These are phyloP conservation scores for Globisporangium sylvaticum DNA, from an alignment of 352 stramenopile species.

Conservation along the genomic window DNA sequence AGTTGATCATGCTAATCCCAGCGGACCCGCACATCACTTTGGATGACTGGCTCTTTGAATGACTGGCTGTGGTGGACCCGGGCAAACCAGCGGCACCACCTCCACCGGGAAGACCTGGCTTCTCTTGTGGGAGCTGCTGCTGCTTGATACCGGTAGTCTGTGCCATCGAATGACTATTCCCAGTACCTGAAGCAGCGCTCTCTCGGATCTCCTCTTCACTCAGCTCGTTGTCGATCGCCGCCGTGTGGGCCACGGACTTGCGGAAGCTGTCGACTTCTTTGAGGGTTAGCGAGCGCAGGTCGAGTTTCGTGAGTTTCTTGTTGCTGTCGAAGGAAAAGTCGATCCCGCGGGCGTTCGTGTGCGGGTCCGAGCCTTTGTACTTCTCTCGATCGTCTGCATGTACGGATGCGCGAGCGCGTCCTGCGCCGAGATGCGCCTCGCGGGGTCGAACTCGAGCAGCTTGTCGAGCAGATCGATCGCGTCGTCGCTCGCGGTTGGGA, in stretches of 20 bases:
- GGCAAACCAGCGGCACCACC: neutral
- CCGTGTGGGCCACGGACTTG: conserved; percentile 21
- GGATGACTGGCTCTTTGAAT: neutral
- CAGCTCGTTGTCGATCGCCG: conserved; percentile 3
- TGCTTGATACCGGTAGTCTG: neutral
- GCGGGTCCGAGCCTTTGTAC: conserved; percentile 42
- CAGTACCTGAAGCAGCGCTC: neutral
- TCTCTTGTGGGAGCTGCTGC: conserved; percentile 7
- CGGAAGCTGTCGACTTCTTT: conserved; percentile 64
- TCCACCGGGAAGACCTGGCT: neutral
- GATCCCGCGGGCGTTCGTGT: conserved; percentile 25
- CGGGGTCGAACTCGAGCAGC: conserved; percentile 65
- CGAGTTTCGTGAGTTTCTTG: conserved; percentile 66
- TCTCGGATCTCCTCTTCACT: conserved; percentile 12
- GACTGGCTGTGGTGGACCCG: neutral
- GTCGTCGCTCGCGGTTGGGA: conserved; percentile 44
- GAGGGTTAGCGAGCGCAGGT: conserved; percentile 64
- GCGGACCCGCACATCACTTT: conserved; percentile 29
- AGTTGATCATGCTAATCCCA: conserved; percentile 47
- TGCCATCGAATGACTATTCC: neutral
- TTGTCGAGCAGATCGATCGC: conserved; percentile 62
- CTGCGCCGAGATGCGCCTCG: conserved; percentile 45
- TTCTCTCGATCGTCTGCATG: conserved; percentile 69
- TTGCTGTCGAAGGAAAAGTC: conserved; percentile 70
- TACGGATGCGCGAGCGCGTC: conserved; percentile 67